Base-by-base conservation (phyloP, 495 filamentous ascomycete species). In the Hyaloscypha variabilis region DNA sequence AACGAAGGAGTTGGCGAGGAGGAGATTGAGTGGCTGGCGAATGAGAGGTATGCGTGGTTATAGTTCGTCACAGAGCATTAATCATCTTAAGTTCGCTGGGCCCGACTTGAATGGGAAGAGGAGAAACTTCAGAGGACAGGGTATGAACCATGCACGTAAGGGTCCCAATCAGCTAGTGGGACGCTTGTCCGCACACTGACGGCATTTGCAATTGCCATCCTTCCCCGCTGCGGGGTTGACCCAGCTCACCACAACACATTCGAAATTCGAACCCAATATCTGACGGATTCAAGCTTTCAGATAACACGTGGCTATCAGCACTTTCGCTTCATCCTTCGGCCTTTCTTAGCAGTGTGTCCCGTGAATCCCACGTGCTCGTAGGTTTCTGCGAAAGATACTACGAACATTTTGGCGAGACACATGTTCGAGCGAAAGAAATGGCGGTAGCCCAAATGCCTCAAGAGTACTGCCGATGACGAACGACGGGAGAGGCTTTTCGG, bases 31-130 rank as follows among this genome's bases (percentile, higher is more conserved):
- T 98, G 94, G 94, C 74, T 92, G 63, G 82, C 83, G 68, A 96
- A 94, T 72, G 93, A 97, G 83, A 96, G 94, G 80, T 98, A 88
- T 77, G 90, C 85, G 26, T 97, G 94, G 94, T 51, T 8, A 8
- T 51, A 34, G 31, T 34, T 6, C 31, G 31, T 13, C 31, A 34
- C 13, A 34, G 1, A 1, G 31, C 1, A 34, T 8, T 34, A 13
- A 13, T n/a, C 31, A 13, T 34, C 31, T 13, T 13, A 8, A 34
- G 8, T 34, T 13, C 31, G n/a, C n/a, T n/a, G n/a, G n/a, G n/a
- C n/a, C n/a, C n/a, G n/a, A n/a, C n/a, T n/a, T n/a, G n/a, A n/a
- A n/a, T n/a, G n/a, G n/a, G n/a, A n/a, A n/a, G n/a, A n/a, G n/a
- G n/a, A n/a, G n/a, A n/a, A n/a, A n/a, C n/a, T n/a, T n/a, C n/a